Percentiles rank a stretch among this genome's conserved stretches.
Conservation (phyloP, 1,284 basidiomycete genomes). For the Tilletia setariae region DNA sequence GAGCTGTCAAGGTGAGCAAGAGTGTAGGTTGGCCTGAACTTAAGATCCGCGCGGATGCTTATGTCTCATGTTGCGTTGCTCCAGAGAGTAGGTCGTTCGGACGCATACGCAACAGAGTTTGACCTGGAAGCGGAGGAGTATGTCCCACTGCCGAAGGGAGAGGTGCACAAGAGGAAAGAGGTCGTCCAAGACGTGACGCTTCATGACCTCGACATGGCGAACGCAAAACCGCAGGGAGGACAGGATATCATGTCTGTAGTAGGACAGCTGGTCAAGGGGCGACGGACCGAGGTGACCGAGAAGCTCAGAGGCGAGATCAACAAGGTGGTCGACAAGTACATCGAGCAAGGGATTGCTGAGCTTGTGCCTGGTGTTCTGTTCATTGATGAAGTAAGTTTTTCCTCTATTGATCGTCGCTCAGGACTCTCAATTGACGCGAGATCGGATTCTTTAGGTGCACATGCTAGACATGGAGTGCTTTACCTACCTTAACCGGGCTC, state of each 20-base stretch:
- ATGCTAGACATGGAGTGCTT: slow-evolving; percentile 99
- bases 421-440: not conserved
- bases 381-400: slow-evolving; percentile 80
- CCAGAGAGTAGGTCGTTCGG: slow-evolving; percentile 91
- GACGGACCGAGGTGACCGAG: slow-evolving; percentile 93
- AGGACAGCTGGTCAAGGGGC: slow-evolving; percentile 90
- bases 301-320: slow-evolving; percentile 93
- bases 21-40: slow-evolving; percentile 12
- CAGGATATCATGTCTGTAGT: slow-evolving; percentile 99
- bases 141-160: slow-evolving; percentile 93
- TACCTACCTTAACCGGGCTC: slow-evolving; percentile 91
- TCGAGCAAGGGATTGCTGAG: slow-evolving; percentile 96
- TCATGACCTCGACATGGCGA: slow-evolving; percentile 93
- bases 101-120: slow-evolving; percentile 97
- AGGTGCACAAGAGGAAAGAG: slow-evolving; percentile 96
- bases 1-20: slow-evolving; percentile 79
- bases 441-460: slow-evolving; percentile 69
- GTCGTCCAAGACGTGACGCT: slow-evolving; percentile 95
- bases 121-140: slow-evolving; percentile 98
- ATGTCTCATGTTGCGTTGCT: too few species aligned
- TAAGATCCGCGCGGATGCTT: too few species aligned
- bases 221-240: slow-evolving; percentile 85
- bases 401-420: not conserved
- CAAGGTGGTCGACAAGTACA: slow-evolving; percentile 95
- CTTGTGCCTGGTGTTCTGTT: slow-evolving; percentile 96